Percentiles rank a stretch among this genome's conserved stretches.
Evolutionary conservation across 768 basidiomycete genomes (phyloP).

Genomic region (Multifurca ochricompacta): DNA sequence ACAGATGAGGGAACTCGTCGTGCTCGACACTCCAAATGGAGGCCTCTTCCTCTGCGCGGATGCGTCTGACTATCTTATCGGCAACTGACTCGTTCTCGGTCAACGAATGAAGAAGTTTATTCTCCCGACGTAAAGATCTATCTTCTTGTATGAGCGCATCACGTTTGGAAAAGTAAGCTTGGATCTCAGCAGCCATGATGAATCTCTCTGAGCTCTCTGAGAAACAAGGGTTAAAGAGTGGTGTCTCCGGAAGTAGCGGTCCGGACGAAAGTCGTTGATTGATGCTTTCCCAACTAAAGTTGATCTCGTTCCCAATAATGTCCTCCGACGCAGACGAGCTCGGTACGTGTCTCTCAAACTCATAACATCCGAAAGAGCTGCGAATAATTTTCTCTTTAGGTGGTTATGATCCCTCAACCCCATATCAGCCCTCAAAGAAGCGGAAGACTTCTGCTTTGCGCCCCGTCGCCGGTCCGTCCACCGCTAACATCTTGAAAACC

Average conservation of each 20-base stretch:
- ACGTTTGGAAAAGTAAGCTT: slow-evolving; percentile 23
- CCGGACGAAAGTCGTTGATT: slow-evolving; percentile 11
- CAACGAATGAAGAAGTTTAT: slow-evolving; percentile 4
- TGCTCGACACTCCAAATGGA: slow-evolving; percentile 54
- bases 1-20: slow-evolving; percentile 49
- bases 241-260: background rate
- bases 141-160: slow-evolving; percentile 26
- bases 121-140: slow-evolving; percentile 25
- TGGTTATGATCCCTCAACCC: slow-evolving; percentile 28
- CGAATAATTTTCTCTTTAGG: slow-evolving; percentile 5
- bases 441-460: slow-evolving; percentile 16
- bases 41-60: slow-evolving; percentile 47
- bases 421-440: slow-evolving; percentile 22
- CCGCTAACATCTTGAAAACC: slow-evolving; percentile 17
- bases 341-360: slow-evolving; percentile 18
- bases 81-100: slow-evolving; percentile 41
- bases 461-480: slow-evolving; percentile 20
- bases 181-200: background rate
- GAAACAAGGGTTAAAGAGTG: background rate
- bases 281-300: background rate
- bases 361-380: background rate
- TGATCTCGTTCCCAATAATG: slow-evolving; percentile 4
- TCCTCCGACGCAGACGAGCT: slow-evolving; percentile 21
- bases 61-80: slow-evolving; percentile 45
- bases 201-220: background rate